These are phyloP conservation scores for Moesziomyces antarcticus DNA, from an alignment of 1,284 basidiomycete genomes.

Conservation along the genomic window DNA sequence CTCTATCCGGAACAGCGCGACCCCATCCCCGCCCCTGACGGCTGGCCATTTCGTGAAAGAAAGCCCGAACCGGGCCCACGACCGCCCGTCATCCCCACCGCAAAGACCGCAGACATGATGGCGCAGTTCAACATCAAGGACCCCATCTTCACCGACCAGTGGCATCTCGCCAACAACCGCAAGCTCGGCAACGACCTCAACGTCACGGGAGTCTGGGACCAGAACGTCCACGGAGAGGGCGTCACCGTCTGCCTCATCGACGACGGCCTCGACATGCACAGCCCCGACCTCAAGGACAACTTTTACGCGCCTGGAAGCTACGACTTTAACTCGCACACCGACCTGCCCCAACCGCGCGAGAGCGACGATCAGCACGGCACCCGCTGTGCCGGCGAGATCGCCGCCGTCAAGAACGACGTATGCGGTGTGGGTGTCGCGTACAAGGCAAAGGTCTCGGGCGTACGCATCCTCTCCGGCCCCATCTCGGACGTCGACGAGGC, in stretches of 20 bases:
- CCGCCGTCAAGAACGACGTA: slow-evolving; percentile 92
- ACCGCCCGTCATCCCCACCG: slow-evolving; percentile 41
- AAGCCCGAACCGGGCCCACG: slow-evolving; percentile 37
- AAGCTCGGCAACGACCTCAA: slow-evolving; percentile 78
- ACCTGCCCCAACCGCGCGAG: slow-evolving; percentile 86
- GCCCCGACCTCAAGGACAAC: slow-evolving; percentile 86
- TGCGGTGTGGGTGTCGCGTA: slow-evolving; percentile 97
- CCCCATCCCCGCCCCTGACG: slow-evolving; percentile 45
- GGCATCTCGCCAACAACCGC: slow-evolving; percentile 75
- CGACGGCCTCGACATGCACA: slow-evolving; percentile 92
- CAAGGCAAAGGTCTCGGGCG: slow-evolving; percentile 87
- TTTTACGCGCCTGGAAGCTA: slow-evolving; percentile 91
- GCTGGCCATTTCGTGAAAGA: slow-evolving; percentile 31
- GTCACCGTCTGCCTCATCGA: slow-evolving; percentile 91
- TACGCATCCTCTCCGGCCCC: slow-evolving; percentile 94
- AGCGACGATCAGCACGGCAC: slow-evolving; percentile 97
- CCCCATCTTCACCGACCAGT: slow-evolving; percentile 87
- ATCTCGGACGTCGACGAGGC: slow-evolving; percentile 99
- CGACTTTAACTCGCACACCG: slow-evolving; percentile 94
- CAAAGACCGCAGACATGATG: slow-evolving; percentile 48
- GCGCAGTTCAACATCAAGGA: slow-evolving; percentile 78
- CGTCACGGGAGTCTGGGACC: slow-evolving; percentile 83
- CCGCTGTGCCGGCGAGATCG: slow-evolving; percentile 96
- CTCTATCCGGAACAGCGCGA: slow-evolving; percentile 54
- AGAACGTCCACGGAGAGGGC: slow-evolving; percentile 86